phyloP scores from a whole-genome alignment of 2,329 filamentous ascomycete genomes.

The Nemania diffusa region DNA sequence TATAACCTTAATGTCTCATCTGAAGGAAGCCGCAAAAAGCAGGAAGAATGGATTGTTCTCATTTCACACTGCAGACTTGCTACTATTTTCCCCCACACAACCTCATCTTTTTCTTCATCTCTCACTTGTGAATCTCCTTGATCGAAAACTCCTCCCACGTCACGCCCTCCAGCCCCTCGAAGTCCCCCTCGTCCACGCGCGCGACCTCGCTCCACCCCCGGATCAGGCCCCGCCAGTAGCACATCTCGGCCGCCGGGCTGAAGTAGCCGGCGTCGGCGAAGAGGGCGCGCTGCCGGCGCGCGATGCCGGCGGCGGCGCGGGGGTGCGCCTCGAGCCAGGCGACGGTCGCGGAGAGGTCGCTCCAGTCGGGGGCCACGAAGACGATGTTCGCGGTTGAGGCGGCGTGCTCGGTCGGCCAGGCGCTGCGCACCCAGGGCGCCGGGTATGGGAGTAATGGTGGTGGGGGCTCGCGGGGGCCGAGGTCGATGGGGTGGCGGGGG shows the following conservation, averaged over 20 bases:
- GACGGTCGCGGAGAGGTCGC: conserved; percentile 59
- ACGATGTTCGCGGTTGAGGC: conserved; percentile 50
- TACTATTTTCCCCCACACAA: neutral
- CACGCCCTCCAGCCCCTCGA: conserved; percentile 50
- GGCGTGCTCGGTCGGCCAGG: conserved; percentile 53
- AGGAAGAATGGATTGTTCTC: conserved; percentile 3
- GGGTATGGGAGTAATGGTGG: conserved; percentile 40
- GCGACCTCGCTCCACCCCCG: conserved; percentile 59
- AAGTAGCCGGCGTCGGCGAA: conserved; percentile 58
- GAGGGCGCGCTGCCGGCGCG: conserved; percentile 57
- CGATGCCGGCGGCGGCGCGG: conserved; percentile 58
- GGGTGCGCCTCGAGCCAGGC: conserved; percentile 58
- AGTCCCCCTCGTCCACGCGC: conserved; percentile 50
- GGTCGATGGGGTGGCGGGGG: conserved; percentile 29
- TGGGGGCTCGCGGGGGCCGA: conserved; percentile 13
- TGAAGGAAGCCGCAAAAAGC: conserved; percentile 1
- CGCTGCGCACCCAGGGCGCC: conserved; percentile 44
- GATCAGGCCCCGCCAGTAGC: conserved; percentile 63
- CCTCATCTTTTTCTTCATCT: neutral
- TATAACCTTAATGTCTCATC: conserved; percentile 30
- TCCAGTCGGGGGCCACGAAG: conserved; percentile 64
- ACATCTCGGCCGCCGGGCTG: conserved; percentile 61
- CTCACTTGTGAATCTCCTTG: conserved; percentile 46
- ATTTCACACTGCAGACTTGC: conserved; percentile 3
- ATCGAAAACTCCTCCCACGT: conserved; percentile 56